These are phyloP conservation scores for Calocybe gangraenosa DNA, from an alignment of 768 basidiomycete species.

Conservation along the genomic window DNA sequence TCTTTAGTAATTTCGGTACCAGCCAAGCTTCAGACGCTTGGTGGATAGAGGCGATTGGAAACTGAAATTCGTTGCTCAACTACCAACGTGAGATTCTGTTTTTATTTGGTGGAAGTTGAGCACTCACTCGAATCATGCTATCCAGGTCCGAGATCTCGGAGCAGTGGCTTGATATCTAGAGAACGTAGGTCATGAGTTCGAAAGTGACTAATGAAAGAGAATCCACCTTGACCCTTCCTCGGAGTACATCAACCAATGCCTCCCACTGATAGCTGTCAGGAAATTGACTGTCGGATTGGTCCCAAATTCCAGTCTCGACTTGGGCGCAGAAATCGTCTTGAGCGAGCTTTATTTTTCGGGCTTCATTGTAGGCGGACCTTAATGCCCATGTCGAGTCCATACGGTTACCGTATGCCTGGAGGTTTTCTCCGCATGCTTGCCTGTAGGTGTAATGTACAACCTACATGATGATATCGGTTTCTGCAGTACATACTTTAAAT, in stretches of 20 bases:
- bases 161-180: constrained; percentile 60
- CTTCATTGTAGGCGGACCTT: constrained; percentile 76
- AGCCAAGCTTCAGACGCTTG: constrained; percentile 90
- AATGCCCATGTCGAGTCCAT: constrained; percentile 81
- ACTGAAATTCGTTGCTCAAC: constrained; percentile 89
- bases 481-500: constrained; percentile 61
- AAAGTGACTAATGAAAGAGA: not conserved
- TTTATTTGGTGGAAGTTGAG: not conserved
- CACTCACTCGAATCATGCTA: constrained; percentile 57
- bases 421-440: constrained; percentile 60
- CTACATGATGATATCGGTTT: not conserved
- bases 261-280: constrained; percentile 77
- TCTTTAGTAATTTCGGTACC: constrained; percentile 78
- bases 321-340: constrained; percentile 73
- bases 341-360: constrained; percentile 57
- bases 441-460: constrained; percentile 24
- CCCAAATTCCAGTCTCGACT: constrained; percentile 47
- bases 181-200: constrained; percentile 1
- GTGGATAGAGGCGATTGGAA: constrained; percentile 77
- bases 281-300: constrained; percentile 39
- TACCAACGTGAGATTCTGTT: constrained; percentile 21
- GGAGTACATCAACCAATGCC: constrained; percentile 74
- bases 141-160: constrained; percentile 75
- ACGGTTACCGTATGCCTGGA: constrained; percentile 47
- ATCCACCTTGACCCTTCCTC: constrained; percentile 78